Evolutionary conservation across 345 rosid species (phyloP).

Genomic region (Gossypium rotundifolium): DNA sequence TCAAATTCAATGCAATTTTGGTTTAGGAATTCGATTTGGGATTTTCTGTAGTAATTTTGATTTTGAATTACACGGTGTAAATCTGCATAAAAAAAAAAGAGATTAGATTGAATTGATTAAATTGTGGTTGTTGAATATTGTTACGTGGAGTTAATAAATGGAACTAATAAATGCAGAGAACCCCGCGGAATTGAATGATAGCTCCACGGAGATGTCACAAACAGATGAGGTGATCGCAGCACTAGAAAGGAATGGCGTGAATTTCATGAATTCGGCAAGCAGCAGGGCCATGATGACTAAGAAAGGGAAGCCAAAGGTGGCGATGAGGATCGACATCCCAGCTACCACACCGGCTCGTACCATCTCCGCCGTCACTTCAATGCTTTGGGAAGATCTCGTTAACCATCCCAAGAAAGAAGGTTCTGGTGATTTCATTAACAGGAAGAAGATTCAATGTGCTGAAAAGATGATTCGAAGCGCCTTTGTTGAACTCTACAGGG

Average conservation of each 20-base stretch:
- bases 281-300: conserved; percentile 61
- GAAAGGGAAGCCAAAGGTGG: conserved; percentile 70
- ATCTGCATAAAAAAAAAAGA: background rate
- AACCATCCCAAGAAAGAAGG: conserved; percentile 63
- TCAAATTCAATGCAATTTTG: no score
- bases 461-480: conserved; percentile 87
- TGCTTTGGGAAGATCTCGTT: conserved; percentile 87
- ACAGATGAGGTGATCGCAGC: conserved; percentile 68
- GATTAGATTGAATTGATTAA: background rate
- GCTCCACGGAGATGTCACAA: conserved; percentile 30
- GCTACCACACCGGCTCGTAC: conserved; percentile 51
- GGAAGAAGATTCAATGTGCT: conserved; percentile 78
- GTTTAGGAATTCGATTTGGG: background rate
- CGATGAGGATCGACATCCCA: conserved; percentile 74
- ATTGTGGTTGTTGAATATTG: background rate
- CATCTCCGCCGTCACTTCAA: conserved; percentile 56
- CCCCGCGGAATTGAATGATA: conserved; percentile 31
- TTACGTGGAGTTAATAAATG: background rate
- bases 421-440: conserved; percentile 44
- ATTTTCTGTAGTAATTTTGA: no score
- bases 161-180: conserved; percentile 32
- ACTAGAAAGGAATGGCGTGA: conserved; percentile 70
- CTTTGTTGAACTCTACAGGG: conserved; percentile 78
- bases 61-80: background rate
- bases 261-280: conserved; percentile 49